A percentile compares a stretch with the other conserved stretches of the same genome.
phyloP scores from a whole-genome alignment of 1,139 yeast species.

The Fermentozyma sake region DNA sequence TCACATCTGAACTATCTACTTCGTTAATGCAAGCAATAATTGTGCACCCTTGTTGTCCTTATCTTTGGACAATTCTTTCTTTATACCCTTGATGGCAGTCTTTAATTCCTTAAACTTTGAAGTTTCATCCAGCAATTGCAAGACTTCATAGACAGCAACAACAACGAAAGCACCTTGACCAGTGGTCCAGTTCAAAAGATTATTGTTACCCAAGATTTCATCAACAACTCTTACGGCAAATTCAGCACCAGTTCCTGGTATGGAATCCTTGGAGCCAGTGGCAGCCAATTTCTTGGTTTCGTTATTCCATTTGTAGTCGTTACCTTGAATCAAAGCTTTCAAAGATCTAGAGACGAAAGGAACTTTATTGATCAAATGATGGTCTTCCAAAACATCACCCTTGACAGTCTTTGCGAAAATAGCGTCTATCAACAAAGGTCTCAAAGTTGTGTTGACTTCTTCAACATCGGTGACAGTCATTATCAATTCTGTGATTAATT shows the following conservation, averaged over 20 bases:
- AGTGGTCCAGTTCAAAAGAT: constrained; percentile 63
- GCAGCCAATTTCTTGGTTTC: constrained; percentile 56
- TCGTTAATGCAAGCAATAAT: constrained; percentile 43
- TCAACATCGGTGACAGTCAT: constrained; percentile 48
- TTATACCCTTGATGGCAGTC: constrained; percentile 49
- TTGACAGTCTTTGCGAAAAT: constrained; percentile 52
- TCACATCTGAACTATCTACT: constrained; percentile 4
- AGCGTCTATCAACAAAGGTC: constrained; percentile 50
- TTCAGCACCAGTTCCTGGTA: constrained; percentile 56
- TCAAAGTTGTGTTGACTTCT: constrained; percentile 38
- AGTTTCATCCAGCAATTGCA: constrained; percentile 26
- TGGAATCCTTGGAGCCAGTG: constrained; percentile 38
- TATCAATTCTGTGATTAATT: constrained; percentile 72
- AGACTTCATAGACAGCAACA: constrained; percentile 63
- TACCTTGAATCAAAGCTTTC: constrained; percentile 76
- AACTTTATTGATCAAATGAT: constrained; percentile 59
- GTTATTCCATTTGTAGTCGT: constrained; percentile 51
- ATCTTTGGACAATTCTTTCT: constrained; percentile 45
- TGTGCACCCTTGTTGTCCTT: constrained; percentile 75
- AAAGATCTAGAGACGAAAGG: constrained; percentile 76
- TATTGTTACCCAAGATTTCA: constrained; percentile 39
- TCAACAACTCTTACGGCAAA: constrained; percentile 56
- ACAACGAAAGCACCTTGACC: constrained; percentile 81
- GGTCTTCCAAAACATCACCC: constrained; percentile 69
- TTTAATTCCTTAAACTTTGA: constrained; percentile 42